Base-by-base conservation (phyloP, 306 rosid genomes). In the Acacia melanoxylon region DNA sequence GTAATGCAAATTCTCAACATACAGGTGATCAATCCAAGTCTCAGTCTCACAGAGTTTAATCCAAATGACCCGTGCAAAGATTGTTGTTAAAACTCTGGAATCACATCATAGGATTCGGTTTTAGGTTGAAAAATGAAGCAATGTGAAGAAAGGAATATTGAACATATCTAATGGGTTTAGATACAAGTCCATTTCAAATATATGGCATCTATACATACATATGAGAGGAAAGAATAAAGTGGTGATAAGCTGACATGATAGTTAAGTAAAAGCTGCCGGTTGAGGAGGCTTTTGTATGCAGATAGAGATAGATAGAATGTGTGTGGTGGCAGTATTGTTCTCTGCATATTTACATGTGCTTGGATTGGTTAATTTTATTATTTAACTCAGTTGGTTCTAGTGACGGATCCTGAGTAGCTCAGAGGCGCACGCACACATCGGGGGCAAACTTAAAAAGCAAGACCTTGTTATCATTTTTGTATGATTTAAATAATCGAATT, bases 21-120 rank as follows among this genome's bases (percentile, higher is more conserved):
- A 86, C 82, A 61, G 84, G 46, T 56, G 85, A 87, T 15, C 86
- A 69, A 4, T 78, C 84, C 33, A 77, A 82, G 68, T 66, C 91
- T 71, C 83, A 83, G 59, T 68, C 86, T 27, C 83, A 77, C 1
- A 37, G 41, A 69, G 85, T 67, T 74, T 81, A 81, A 84, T 62
- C 82, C 49, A 44, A 65, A 69, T 63, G 56, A 69, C 16, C 17
- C 31, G 25, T 35, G 42, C 29, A 49, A 56, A 37, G 59, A 71
- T 41, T 54, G 62, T 63, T 58, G 62, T 29, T 35, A 62, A 35
- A 71, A 72, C 41, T 4, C 59, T 49, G 59, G 79, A 48, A 66
- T 20, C 62, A 20, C 4, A 49, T 74, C 8, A 61, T 69, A 65
- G 40, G 35, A 44, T 61, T 77, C 67, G 33, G n/a, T 25, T 41